A percentile compares a stretch with the other conserved stretches of the same genome.
Evolutionary conservation across 2,329 filamentous ascomycete species (phyloP).

Genomic region (Diaporthe sp.): DNA sequence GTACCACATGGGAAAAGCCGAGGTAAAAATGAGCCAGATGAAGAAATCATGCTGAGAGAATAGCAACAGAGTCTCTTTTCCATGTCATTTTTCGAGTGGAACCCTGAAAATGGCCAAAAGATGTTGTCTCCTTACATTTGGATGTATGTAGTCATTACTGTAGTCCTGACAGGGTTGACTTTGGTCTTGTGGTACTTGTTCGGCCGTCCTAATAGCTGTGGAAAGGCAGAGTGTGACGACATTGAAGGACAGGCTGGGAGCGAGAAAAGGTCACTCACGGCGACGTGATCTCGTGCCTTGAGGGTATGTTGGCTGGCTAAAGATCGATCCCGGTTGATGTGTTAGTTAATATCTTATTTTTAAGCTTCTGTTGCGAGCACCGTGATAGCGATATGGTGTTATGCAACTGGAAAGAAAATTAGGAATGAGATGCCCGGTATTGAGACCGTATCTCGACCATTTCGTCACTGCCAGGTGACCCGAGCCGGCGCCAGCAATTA

Average conservation of each 20-base stretch:
- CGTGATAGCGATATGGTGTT: too few relatives aligned
- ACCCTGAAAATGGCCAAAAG: background rate
- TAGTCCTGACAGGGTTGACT: background rate
- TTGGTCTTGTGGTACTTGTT: slow-evolving; percentile 4
- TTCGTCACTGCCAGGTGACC: too few relatives aligned
- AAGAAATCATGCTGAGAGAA: background rate
- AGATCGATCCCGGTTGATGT: too few relatives aligned
- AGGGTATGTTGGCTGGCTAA: background rate
- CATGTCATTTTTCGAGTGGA: slow-evolving; percentile 8
- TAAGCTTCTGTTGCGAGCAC: too few relatives aligned
- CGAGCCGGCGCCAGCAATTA: too few relatives aligned
- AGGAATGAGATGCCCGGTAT: too few relatives aligned
- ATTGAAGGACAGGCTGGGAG: background rate
- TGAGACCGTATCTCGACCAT: too few relatives aligned
- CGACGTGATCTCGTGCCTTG: background rate
- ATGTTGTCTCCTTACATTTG: slow-evolving; percentile 2
- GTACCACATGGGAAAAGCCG: background rate
- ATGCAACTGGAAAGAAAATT: too few relatives aligned
- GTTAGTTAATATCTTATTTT: too few relatives aligned
- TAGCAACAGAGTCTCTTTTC: background rate
- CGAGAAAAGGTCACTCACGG: background rate
- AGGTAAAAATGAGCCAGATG: accelerated
- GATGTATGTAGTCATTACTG: slow-evolving; percentile 2
- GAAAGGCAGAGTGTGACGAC: background rate
- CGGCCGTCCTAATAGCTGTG: background rate